These are phyloP conservation scores for Pochonia chlamydosporia DNA, from an alignment of 2,329 filamentous ascomycete genomes.

Conservation along the genomic window DNA sequence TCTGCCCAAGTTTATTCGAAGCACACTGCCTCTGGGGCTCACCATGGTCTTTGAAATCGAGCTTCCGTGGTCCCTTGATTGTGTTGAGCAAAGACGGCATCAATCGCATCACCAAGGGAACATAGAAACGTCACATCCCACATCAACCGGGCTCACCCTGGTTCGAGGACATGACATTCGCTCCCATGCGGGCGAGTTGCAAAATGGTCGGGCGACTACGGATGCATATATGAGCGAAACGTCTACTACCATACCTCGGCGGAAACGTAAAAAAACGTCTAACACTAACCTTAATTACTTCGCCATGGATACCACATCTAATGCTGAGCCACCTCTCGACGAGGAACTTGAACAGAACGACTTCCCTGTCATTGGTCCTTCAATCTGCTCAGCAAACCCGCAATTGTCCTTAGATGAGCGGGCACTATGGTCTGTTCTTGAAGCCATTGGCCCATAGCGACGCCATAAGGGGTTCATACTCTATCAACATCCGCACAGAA, in stretches of 20 bases:
- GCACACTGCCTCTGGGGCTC: neutral
- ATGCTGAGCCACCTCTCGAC: too few relatives aligned
- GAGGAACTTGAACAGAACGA: too few relatives aligned
- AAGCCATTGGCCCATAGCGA: too few relatives aligned
- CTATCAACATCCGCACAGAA: too few relatives aligned
- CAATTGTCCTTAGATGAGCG: too few relatives aligned
- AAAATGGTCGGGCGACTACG: neutral
- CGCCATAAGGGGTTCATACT: too few relatives aligned
- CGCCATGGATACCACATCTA: neutral
- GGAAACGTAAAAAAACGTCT: neutral
- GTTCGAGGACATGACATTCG: neutral
- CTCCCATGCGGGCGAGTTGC: neutral
- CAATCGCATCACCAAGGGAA: neutral
- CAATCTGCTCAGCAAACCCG: too few relatives aligned
- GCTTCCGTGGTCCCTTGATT: neutral
- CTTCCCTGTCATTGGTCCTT: too few relatives aligned
- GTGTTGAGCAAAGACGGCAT: neutral
- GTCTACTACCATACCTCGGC: too few relatives aligned
- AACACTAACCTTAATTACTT: neutral
- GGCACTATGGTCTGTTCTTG: too few relatives aligned
- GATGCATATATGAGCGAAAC: too few relatives aligned
- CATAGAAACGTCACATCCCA: neutral
- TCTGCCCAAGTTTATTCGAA: neutral
- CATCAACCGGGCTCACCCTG: neutral
- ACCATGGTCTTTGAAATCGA: neutral